phyloP scores from a whole-genome alignment of 352 stramenopile species.

The Phytophthora parvispora region DNA sequence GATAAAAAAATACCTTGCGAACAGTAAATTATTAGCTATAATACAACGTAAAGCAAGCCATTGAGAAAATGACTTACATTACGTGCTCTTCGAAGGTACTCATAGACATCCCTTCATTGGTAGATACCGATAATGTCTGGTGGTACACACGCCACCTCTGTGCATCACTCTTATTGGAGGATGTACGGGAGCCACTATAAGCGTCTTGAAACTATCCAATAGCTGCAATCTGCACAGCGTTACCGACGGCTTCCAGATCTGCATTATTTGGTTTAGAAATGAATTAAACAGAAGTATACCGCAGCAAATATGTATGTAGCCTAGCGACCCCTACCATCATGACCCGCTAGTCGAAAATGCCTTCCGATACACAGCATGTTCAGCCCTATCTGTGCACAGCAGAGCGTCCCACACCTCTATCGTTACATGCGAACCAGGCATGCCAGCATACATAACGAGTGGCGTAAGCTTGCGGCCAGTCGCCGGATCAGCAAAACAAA shows the following conservation, averaged over 20 bases:
- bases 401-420: not conserved
- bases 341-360: not conserved
- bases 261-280: not conserved
- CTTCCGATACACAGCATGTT: not conserved
- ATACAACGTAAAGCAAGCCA: conserved; percentile 2
- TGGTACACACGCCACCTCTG: conserved; percentile 1
- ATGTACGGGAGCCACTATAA: conserved; percentile 3
- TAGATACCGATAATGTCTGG: conserved; percentile 5
- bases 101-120: conserved; percentile 17
- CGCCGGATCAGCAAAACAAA: not conserved
- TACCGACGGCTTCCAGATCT: not conserved
- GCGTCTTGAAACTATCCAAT: conserved; percentile 8
- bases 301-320: not conserved
- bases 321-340: not conserved
- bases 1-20: not conserved
- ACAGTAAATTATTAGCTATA: conserved; percentile 4
- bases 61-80: not conserved
- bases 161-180: conserved; percentile 1
- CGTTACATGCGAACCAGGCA: not conserved
- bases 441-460: not conserved
- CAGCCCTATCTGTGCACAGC: not conserved
- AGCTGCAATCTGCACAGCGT: not conserved
- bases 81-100: conserved; percentile 9
- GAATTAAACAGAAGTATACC: not conserved
- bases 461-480: not conserved